phyloP scores from a whole-genome alignment of 2,329 filamentous ascomycete genomes.

The Talaromyces funiculosus region DNA sequence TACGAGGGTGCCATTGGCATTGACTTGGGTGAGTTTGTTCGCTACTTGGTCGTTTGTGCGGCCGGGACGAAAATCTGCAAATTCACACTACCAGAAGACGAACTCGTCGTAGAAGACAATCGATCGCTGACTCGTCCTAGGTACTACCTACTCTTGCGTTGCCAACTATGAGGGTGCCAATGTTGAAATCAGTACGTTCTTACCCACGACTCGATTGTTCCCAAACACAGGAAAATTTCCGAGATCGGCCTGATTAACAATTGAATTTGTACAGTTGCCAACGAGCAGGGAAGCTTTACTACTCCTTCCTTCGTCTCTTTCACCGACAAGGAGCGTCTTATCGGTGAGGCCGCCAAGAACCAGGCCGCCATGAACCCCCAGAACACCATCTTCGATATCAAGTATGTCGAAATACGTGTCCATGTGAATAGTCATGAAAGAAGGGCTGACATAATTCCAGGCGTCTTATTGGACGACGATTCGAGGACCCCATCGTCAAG shows the following conservation, averaged over 20 bases:
- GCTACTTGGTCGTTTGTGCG: slow-evolving; percentile 1
- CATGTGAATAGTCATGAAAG: neutral
- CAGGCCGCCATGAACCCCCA: slow-evolving; percentile 98
- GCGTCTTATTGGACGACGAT: slow-evolving; percentile 95
- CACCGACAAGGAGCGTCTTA: slow-evolving; percentile 97
- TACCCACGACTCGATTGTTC: neutral
- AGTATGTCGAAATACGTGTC: slow-evolving; percentile 55
- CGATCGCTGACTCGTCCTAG: slow-evolving; percentile 45
- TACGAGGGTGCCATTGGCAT: slow-evolving; percentile 99
- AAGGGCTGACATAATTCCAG: slow-evolving; percentile 40
- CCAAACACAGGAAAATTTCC: slow-evolving; percentile 6
- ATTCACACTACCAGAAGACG: neutral
- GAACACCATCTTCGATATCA: slow-evolving; percentile 99
- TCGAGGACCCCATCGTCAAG: slow-evolving; percentile 93
- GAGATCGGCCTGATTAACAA: slow-evolving; percentile 2
- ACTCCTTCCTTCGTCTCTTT: slow-evolving; percentile 99
- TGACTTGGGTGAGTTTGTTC: slow-evolving; percentile 75
- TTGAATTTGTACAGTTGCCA: slow-evolving; percentile 61
- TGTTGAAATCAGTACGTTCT: slow-evolving; percentile 86
- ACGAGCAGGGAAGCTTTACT: slow-evolving; percentile 99
- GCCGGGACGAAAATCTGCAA: neutral
- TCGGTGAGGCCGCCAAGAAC: slow-evolving; percentile 99
- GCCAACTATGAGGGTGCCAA: slow-evolving; percentile 99
- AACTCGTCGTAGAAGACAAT: neutral
- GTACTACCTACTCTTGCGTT: slow-evolving; percentile 99